Evolutionary conservation across 805 yeast species (phyloP).

Genomic region (Saturnispora silvae): DNA sequence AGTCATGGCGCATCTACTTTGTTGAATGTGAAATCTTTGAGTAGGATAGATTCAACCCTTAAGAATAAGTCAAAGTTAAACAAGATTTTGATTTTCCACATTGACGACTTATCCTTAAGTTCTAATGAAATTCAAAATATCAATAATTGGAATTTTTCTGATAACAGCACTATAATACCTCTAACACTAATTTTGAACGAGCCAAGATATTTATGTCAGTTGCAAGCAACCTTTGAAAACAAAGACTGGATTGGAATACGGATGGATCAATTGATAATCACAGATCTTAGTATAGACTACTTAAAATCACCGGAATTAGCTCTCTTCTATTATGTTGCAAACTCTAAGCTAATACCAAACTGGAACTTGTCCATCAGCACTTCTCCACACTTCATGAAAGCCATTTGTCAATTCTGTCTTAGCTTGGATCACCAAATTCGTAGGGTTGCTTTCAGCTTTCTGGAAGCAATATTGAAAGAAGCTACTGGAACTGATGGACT

Average conservation of each 20-base stretch:
- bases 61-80: constrained; percentile 3
- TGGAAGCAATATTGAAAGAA: background rate
- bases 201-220: too few relatives aligned
- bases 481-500: background rate
- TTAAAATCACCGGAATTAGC: background rate
- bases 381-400: background rate
- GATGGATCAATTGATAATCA: background rate
- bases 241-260: constrained; percentile 3
- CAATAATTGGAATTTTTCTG: constrained; percentile 4
- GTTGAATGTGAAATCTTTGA: constrained; percentile 6
- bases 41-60: background rate
- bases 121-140: background rate
- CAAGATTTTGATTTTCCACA: background rate
- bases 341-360: background rate
- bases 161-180: background rate
- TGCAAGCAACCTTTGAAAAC: background rate
- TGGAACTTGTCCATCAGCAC: background rate
- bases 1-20: background rate
- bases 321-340: background rate
- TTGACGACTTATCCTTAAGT: background rate
- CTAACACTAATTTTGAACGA: background rate
- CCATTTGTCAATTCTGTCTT: constrained; percentile 3
- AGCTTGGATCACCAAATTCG: background rate
- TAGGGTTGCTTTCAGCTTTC: constrained; percentile 1
- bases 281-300: background rate